Percentiles rank a stretch among this genome's conserved stretches.
phyloP scores from a whole-genome alignment of 2,329 filamentous ascomycete species.

The Zymoseptoria passerinii region DNA sequence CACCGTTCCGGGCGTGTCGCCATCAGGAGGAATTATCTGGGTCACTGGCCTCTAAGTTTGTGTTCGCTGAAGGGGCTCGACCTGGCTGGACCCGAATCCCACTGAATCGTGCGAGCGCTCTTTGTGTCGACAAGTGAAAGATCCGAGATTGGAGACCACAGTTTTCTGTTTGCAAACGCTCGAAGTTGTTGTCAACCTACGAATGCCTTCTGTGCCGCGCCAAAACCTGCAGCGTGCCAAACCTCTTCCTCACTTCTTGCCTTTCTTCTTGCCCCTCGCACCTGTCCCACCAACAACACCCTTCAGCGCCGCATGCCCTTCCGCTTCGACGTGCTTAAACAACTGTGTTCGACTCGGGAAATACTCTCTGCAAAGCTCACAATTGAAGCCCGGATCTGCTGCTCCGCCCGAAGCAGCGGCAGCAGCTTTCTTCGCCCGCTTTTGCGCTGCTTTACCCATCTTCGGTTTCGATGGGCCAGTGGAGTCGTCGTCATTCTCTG shows the following conservation, averaged over 20 bases:
- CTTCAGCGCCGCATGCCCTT: constrained; percentile 41
- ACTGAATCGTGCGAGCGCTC: too few relatives aligned
- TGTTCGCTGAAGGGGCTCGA: too few relatives aligned
- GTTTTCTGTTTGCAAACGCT: too few relatives aligned
- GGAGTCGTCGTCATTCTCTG: constrained; percentile 18
- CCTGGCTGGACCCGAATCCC: too few relatives aligned
- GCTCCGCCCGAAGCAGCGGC: constrained; percentile 32
- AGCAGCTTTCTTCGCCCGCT: constrained; percentile 41
- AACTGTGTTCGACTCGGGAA: constrained; percentile 69
- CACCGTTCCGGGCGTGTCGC: too few relatives aligned
- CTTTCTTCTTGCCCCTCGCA: constrained; percentile 24
- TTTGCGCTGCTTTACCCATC: constrained; percentile 42
- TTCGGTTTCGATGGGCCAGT: constrained; percentile 26
- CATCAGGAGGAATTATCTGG: too few relatives aligned
- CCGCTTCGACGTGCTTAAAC: constrained; percentile 63
- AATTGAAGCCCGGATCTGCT: constrained; percentile 50
- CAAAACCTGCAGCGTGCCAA: too few relatives aligned
- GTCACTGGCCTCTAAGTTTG: too few relatives aligned
- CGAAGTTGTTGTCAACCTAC: too few relatives aligned
- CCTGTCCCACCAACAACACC: constrained; percentile 11
- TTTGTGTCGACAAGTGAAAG: too few relatives aligned
- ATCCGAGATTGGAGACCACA: too few relatives aligned
- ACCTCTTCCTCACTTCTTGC: constrained; percentile 15
- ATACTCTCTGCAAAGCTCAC: constrained; percentile 65
- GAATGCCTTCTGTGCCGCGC: too few relatives aligned